These are phyloP conservation scores for Colletotrichum liaoningense DNA, from an alignment of 2,329 filamentous ascomycete genomes.

Conservation along the genomic window DNA sequence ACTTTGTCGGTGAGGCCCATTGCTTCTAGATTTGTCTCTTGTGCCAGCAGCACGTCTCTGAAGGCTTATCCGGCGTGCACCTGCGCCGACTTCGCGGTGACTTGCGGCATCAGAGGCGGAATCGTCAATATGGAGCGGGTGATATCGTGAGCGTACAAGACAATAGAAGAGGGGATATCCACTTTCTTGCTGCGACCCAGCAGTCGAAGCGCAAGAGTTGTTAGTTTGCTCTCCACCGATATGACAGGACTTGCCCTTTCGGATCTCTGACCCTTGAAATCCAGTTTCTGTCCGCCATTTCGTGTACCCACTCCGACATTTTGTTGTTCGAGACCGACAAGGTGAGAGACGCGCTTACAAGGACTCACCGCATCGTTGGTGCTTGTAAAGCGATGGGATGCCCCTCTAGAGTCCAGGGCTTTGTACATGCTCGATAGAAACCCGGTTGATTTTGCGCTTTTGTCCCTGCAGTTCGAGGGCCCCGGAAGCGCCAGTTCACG, in stretches of 20 bases:
- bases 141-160: neutral
- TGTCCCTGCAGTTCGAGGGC: neutral
- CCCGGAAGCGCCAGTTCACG: neutral
- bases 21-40: neutral
- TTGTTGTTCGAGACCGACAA: slow-evolving; percentile 11
- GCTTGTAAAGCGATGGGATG: slow-evolving; percentile 13
- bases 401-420: neutral
- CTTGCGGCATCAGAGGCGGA: neutral
- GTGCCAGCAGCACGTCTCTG: neutral
- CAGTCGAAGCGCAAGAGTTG: neutral
- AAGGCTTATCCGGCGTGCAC: neutral
- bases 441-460: neutral
- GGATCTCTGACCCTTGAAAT: neutral
- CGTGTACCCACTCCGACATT: slow-evolving; percentile 14
- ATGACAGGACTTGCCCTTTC: neutral
- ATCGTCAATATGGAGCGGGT: neutral
- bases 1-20: neutral
- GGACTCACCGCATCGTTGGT: slow-evolving; percentile 33
- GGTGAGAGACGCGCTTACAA: slow-evolving; percentile 13
- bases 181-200: neutral
- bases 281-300: slow-evolving; percentile 7
- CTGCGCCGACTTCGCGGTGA: neutral
- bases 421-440: neutral
- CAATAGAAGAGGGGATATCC: neutral
- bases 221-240: neutral